Evolutionary conservation across 2,329 filamentous ascomycete genomes (phyloP).

Genomic region (Westerdykella ornata): DNA sequence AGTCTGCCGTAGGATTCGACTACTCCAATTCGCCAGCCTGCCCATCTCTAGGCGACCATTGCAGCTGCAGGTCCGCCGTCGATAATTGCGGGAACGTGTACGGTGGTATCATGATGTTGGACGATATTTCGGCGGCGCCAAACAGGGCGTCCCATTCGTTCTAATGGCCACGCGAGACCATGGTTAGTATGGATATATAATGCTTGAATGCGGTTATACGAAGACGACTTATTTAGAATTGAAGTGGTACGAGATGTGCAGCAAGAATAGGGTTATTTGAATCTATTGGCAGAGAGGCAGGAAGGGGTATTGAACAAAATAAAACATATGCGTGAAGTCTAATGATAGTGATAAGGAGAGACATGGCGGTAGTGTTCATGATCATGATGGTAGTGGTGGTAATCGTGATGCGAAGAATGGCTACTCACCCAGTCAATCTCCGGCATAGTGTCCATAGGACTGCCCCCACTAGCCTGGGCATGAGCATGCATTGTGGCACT

Average conservation of each 20-base stretch:
- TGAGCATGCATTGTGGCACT: not conserved
- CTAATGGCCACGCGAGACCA: slow-evolving; percentile 18
- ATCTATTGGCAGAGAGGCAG: not conserved
- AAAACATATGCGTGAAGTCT: not conserved
- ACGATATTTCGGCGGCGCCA: slow-evolving; percentile 25
- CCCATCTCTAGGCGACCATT: not conserved
- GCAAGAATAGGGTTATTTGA: too few relatives aligned
- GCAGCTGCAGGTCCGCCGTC: slow-evolving; percentile 15
- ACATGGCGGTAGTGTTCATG: not conserved
- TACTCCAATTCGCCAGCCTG: not conserved
- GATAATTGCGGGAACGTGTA: slow-evolving; percentile 31
- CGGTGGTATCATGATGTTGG: slow-evolving; percentile 29
- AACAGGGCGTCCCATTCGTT: slow-evolving; percentile 45
- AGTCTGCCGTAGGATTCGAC: too few relatives aligned
- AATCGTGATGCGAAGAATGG: not conserved
- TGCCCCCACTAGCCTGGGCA: slow-evolving; percentile 5
- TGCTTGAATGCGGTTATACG: not conserved
- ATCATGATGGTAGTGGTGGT: not conserved
- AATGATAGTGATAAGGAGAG: not conserved
- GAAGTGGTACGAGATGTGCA: not conserved
- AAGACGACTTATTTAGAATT: not conserved
- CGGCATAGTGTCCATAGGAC: slow-evolving; percentile 29
- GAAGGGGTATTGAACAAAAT: not conserved
- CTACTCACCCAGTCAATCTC: slow-evolving; percentile 62
- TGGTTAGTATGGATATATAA: not conserved